These are phyloP conservation scores for Plasmodium adleri DNA, from an alignment of 169 alveolate species.

Conservation along the genomic window DNA sequence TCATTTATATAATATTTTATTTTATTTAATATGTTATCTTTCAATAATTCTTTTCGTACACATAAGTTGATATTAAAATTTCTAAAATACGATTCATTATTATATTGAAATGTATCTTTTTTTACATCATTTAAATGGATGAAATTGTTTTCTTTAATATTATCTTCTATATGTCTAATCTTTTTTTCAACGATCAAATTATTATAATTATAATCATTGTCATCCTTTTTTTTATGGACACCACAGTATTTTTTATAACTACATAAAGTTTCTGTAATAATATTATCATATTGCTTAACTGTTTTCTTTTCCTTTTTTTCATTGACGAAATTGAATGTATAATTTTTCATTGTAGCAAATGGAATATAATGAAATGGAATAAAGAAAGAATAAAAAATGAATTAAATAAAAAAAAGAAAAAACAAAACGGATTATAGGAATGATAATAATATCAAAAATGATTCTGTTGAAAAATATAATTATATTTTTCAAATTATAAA, in stretches of 20 bases:
- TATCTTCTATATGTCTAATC: neutral
- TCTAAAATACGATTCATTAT: neutral
- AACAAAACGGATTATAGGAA: neutral
- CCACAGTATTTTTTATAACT: conserved; percentile 21
- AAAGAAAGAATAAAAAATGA: neutral
- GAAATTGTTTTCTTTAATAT: neutral
- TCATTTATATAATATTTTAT: conserved; percentile 23
- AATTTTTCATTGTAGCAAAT: conserved; percentile 17
- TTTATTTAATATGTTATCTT: conserved; percentile 11
- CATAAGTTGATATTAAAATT: conserved; percentile 3
- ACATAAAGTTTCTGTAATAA: conserved; percentile 15
- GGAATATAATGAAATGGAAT: neutral
- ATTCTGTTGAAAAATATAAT: too few species aligned
- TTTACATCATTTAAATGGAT: neutral
- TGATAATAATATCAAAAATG: too few species aligned
- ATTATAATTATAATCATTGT: neutral
- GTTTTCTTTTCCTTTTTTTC: conserved; percentile 16
- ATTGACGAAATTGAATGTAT: conserved; percentile 7
- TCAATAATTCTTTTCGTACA: conserved; percentile 9
- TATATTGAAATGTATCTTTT: neutral
- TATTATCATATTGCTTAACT: conserved; percentile 27
- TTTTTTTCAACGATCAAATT: neutral
- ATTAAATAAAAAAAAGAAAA: neutral
- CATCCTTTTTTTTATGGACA: neutral
- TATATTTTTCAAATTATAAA: too few species aligned